Evolutionary conservation across 306 rosid species (phyloP), one percentile per base, ranked within the genome.

Genomic region (Sindora glabra): DNA sequence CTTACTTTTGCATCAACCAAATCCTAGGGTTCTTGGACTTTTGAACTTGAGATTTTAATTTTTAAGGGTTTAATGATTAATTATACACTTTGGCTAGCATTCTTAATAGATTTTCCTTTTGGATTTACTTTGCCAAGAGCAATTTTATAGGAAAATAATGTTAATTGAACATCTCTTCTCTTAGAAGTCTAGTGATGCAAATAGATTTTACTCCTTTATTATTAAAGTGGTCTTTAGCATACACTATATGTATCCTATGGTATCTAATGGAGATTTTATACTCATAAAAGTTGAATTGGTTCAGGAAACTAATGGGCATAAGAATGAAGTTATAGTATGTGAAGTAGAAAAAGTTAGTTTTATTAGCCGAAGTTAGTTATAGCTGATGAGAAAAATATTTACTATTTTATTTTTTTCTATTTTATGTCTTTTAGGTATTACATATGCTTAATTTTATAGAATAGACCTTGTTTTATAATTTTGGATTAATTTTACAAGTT

Each of bases 281-380:
- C 62, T 67, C 23, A 63, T 70, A 47, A 10, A 52, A 26, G n/a
- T 63, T 48, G 37, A 19, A 17, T 8, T 37, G 53, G 59, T 66
- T 69, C 79, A 94, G 99, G 97, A 89, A 59, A 69, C 90, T 9
- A 86, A 77, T n/a, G 23, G 70, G 65, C 75, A 72, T 40, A 84
- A 84, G 78, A 76, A 79, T 65, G 69, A 89, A 79, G 74, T 59
- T 89, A 71, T 72, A 73, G 61, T 68, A 67, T 46, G 71, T 76
- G 65, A 76, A 84, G 58, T 81, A 78, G 69, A 89, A 80, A 56
- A 89, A 65, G 81, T 22, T 77, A 72, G 74, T 62, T 14, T 79
- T 94, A n/a, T 56, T 73, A 6, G 78, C 81, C n/a, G 99, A 94
- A 82, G 95, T 94, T 61, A 50, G 94, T 97, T 94, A 84, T 69